Evolutionary conservation across 1,284 basidiomycete species (phyloP).

Genomic region (Athelia sp.): DNA sequence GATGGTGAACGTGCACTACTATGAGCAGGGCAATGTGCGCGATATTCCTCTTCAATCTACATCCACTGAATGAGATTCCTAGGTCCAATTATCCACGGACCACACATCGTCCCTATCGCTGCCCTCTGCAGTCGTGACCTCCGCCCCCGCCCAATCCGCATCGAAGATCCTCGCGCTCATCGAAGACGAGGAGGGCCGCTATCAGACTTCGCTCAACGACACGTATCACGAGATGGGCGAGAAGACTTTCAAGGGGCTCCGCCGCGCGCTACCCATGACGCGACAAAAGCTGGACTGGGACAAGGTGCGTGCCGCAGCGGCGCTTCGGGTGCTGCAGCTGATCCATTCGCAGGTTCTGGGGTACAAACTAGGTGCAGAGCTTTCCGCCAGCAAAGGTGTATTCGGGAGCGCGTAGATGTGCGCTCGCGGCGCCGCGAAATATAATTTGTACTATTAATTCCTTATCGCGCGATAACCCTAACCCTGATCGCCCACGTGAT

Average conservation of each 20-base stretch:
- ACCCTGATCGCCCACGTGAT: no score
- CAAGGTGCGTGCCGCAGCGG: constrained; percentile 52
- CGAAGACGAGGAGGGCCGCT: constrained; percentile 70
- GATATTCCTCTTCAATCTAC: no score
- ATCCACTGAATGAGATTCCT: constrained; percentile 6
- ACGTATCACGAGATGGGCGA: constrained; percentile 85
- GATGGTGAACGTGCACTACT: constrained; percentile 88
- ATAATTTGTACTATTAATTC: no score
- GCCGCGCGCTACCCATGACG: constrained; percentile 87
- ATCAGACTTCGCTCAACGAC: constrained; percentile 74
- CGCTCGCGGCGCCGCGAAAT: no score
- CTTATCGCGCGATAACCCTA: no score
- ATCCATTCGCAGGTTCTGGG: constrained; percentile 58
- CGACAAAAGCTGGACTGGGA: constrained; percentile 94
- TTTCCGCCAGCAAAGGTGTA: constrained; percentile 65
- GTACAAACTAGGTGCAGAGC: constrained; percentile 83
- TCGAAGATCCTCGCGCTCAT: constrained; percentile 79
- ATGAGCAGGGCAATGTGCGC: constrained; percentile 91
- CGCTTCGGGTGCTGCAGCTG: neutral
- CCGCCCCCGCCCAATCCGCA: constrained; percentile 49
- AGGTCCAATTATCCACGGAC: constrained; percentile 86
- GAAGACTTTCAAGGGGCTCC: constrained; percentile 85
- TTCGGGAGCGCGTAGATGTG: constrained; percentile 38
- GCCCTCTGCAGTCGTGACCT: constrained; percentile 48
- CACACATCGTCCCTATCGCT: constrained; percentile 64